Evolutionary conservation across 2,329 filamentous ascomycete genomes (phyloP).

Genomic region (Phymatotrichopsis omnivora): DNA sequence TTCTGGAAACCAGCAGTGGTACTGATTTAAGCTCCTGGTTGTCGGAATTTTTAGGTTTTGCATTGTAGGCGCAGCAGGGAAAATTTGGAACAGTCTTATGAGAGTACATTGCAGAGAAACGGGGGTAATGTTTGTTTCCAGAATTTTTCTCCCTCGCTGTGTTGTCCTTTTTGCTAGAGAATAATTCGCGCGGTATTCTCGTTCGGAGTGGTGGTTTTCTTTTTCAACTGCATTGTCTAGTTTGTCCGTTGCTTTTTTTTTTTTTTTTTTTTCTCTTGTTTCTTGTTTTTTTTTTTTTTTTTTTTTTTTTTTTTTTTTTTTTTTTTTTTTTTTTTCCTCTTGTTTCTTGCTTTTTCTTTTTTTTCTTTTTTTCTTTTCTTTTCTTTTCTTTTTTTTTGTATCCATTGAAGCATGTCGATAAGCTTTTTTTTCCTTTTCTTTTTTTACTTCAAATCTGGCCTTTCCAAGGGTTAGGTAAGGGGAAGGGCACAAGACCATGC

Average conservation of each 20-base stretch:
- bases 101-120: constrained; percentile 2
- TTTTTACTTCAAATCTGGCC: too few relatives aligned
- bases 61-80: neutral
- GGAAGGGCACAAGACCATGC: constrained; percentile 2
- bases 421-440: constrained; percentile 12
- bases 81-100: neutral
- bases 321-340: constrained; percentile 10
- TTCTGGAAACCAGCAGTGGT: constrained; percentile 26
- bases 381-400: constrained; percentile 12
- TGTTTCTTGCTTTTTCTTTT: constrained; percentile 13
- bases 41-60: constrained; percentile 1
- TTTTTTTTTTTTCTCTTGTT: constrained; percentile 15
- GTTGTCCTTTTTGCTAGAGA: constrained; percentile 19
- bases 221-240: neutral
- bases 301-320: constrained; percentile 12
- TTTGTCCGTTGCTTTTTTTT: constrained; percentile 16
- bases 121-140: constrained; percentile 13
- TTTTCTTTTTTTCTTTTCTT: constrained; percentile 15
- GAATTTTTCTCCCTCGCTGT: constrained; percentile 21
- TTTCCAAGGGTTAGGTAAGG: too few relatives aligned
- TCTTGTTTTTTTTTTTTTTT: constrained; percentile 21
- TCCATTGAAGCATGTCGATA: constrained; percentile 13
- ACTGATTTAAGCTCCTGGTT: constrained; percentile 27
- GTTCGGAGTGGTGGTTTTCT: constrained; percentile 11
- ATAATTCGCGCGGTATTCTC: constrained; percentile 13